These are phyloP conservation scores for Peribolospora kevripleyi DNA, from an alignment of 768 basidiomycete genomes.

Conservation along the genomic window DNA sequence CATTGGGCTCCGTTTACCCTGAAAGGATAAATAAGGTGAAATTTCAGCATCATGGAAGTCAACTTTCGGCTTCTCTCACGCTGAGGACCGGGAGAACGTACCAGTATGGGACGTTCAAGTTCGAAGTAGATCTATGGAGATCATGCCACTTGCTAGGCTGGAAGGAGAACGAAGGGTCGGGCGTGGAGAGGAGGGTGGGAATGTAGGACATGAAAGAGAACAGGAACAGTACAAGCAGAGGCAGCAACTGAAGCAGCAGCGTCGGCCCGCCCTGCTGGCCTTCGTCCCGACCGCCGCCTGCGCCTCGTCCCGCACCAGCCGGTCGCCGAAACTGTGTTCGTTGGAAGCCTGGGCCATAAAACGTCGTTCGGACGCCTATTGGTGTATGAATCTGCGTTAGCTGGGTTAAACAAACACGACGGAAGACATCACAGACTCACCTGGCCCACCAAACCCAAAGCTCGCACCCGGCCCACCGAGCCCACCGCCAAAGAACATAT, in stretches of 20 bases:
- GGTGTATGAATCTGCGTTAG: constrained; percentile 4
- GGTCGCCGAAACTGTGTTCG: background rate
- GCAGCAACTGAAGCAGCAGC: constrained; percentile 41
- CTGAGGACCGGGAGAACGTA: too few species aligned
- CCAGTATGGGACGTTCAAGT: too few species aligned
- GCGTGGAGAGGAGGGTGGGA: background rate
- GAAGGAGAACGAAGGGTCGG: too few species aligned
- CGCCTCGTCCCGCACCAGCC: background rate
- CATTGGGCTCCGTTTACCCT: too few species aligned
- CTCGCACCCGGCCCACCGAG: constrained; percentile 26
- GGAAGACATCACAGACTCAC: constrained; percentile 1
- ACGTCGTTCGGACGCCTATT: background rate
- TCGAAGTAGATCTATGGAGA: too few species aligned
- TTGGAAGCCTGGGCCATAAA: background rate
- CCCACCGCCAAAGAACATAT: constrained; percentile 67
- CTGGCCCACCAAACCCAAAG: constrained; percentile 1
- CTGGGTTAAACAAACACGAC: constrained; percentile 9
- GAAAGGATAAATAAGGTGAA: too few species aligned
- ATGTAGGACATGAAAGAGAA: constrained; percentile 8
- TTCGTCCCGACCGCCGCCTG: background rate
- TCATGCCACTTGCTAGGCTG: too few species aligned
- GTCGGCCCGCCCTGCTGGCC: background rate
- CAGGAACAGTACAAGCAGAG: constrained; percentile 30
- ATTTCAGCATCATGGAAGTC: too few species aligned
- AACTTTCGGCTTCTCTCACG: too few species aligned